These are phyloP conservation scores for Fraxinus americana DNA, from an alignment of 257 asterid species.

Conservation along the genomic window DNA sequence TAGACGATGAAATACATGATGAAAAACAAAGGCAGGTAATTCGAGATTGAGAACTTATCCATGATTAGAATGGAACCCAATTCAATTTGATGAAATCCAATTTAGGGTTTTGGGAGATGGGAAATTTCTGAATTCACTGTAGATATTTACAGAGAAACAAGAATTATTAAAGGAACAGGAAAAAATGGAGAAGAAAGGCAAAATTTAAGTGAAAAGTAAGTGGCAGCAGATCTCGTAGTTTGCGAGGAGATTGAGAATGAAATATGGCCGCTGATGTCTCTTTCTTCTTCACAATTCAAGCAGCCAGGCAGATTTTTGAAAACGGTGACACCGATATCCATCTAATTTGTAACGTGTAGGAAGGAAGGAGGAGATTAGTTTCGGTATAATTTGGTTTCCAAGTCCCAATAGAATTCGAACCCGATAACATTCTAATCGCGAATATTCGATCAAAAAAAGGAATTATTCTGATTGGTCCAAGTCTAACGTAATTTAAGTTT, in stretches of 20 bases:
- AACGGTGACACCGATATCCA: background rate
- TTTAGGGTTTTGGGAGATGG: slow-evolving; percentile 19
- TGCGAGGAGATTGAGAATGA: slow-evolving; percentile 19
- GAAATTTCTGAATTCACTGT: background rate
- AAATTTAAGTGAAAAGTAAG: slow-evolving; percentile 20
- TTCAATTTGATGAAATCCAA: background rate
- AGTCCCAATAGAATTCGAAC: background rate
- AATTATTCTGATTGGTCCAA: too few species aligned
- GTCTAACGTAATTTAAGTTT: too few species aligned
- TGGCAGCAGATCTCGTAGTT: slow-evolving; percentile 9
- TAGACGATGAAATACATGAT: slow-evolving; percentile 45
- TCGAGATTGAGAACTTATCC: slow-evolving; percentile 37
- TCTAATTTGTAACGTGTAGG: background rate
- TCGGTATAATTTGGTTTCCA: background rate
- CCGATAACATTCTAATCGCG: background rate
- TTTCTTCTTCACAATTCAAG: background rate
- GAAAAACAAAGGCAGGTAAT: slow-evolving; percentile 53
- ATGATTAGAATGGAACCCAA: slow-evolving; percentile 21
- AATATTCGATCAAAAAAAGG: background rate
- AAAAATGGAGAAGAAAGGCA: slow-evolving; percentile 10
- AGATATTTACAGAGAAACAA: background rate
- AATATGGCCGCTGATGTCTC: background rate
- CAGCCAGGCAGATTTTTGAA: too few species aligned
- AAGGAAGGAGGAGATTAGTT: background rate
- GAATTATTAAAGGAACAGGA: background rate